Evolutionary conservation across 1,284 basidiomycete genomes (phyloP).

Genomic region (Naganishia liquefaciens): DNA sequence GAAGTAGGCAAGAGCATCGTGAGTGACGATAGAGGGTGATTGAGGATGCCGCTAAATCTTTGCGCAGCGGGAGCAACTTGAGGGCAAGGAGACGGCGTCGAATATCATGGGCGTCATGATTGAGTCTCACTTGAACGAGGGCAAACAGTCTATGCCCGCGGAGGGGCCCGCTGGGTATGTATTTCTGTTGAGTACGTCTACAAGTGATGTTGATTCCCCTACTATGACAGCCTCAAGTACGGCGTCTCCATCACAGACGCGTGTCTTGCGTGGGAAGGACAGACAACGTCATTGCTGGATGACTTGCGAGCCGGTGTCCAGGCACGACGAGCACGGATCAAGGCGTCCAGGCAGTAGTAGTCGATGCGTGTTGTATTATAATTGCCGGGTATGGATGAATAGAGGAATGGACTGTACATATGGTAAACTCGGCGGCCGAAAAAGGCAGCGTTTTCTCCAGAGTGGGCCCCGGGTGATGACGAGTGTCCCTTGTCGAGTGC

Average conservation of each 20-base stretch:
- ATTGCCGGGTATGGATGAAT: too few relatives aligned
- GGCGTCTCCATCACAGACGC: conserved; percentile 67
- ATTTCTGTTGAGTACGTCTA: not conserved
- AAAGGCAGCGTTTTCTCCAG: too few relatives aligned
- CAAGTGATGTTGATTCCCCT: not conserved
- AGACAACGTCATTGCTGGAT: conserved; percentile 76
- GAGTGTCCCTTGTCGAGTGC: too few relatives aligned
- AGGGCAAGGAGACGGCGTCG: conserved; percentile 65
- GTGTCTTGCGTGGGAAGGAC: conserved; percentile 80
- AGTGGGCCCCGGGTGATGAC: too few relatives aligned
- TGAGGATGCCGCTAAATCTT: not conserved
- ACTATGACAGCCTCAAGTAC: conserved; percentile 63
- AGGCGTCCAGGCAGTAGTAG: conserved; percentile 39
- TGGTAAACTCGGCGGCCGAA: too few relatives aligned
- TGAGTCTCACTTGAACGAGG: conserved; percentile 87
- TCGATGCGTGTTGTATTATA: not conserved
- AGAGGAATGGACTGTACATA: too few relatives aligned
- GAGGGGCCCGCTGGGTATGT: conserved; percentile 65
- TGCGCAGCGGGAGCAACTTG: conserved; percentile 68
- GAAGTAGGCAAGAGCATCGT: conserved; percentile 60
- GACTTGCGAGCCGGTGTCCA: conserved; percentile 77
- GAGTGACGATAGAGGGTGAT: conserved; percentile 44
- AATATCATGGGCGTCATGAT: conserved; percentile 97
- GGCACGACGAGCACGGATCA: conserved; percentile 61
- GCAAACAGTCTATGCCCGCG: conserved; percentile 74